Evolutionary conservation across 805 yeast genomes (phyloP).

Genomic region (Sugiyamaella americana): DNA sequence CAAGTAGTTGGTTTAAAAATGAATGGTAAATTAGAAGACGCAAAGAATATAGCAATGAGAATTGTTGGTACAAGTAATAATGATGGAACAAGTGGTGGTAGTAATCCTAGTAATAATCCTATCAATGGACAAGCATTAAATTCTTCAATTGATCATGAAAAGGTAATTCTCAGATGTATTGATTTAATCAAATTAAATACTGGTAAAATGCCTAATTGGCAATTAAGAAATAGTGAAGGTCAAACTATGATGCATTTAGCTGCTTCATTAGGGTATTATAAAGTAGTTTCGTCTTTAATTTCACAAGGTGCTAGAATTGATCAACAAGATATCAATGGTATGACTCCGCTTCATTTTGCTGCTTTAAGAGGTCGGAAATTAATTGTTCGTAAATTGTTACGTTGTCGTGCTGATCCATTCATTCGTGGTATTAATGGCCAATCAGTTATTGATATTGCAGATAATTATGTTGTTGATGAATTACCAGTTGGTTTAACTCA

Average conservation of each 20-base stretch:
- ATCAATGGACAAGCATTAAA: background rate
- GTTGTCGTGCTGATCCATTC: slow-evolving; percentile 57
- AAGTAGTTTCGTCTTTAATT: slow-evolving; percentile 57
- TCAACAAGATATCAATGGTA: slow-evolving; percentile 70
- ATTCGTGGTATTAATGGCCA: slow-evolving; percentile 46
- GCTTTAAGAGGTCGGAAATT: slow-evolving; percentile 68
- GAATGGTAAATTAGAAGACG: slow-evolving; percentile 95
- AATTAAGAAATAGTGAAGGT: slow-evolving; percentile 52
- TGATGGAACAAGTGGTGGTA: background rate
- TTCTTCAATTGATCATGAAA: slow-evolving; percentile 39
- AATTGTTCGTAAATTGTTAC: slow-evolving; percentile 54
- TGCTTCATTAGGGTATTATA: slow-evolving; percentile 63
- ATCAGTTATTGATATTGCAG: slow-evolving; percentile 30
- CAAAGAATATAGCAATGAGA: slow-evolving; percentile 85
- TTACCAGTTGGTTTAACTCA: slow-evolving; percentile 26
- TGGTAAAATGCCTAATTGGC: slow-evolving; percentile 68
- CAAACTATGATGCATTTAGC: slow-evolving; percentile 88
- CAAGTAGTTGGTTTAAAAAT: slow-evolving; percentile 95
- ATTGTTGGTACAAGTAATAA: slow-evolving; percentile 57
- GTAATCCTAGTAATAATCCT: background rate
- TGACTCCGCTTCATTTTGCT: slow-evolving; percentile 86
- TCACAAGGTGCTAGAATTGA: slow-evolving; percentile 57
- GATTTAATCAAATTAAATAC: slow-evolving; percentile 28
- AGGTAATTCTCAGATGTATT: slow-evolving; percentile 30
- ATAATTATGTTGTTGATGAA: slow-evolving; percentile 15